phyloP scores from a whole-genome alignment of 2,329 filamentous ascomycete genomes.

The Bipolaris gigantea region DNA sequence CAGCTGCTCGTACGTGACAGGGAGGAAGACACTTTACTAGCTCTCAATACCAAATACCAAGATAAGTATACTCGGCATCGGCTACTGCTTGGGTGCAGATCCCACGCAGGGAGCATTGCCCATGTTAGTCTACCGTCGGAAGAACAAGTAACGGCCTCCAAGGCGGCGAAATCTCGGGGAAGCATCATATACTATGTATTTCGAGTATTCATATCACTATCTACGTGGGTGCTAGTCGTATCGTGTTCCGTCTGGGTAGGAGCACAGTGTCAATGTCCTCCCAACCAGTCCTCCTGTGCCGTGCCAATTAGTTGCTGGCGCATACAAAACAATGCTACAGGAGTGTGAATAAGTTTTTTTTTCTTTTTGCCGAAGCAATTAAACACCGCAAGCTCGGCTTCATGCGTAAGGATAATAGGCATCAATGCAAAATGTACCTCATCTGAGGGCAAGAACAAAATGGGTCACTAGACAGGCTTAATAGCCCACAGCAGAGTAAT shows the following conservation, averaged over 20 bases:
- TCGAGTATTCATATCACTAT: slow-evolving; percentile 19
- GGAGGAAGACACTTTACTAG: not conserved
- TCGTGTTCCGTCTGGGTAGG: slow-evolving; percentile 4
- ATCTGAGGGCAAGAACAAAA: slow-evolving; percentile 2
- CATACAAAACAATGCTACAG: not conserved
- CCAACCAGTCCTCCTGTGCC: not conserved
- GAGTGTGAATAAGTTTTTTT: not conserved
- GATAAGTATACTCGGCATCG: not conserved
- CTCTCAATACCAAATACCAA: not conserved
- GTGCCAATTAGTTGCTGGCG: not conserved
- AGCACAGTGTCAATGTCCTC: not conserved
- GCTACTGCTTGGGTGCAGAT: not conserved
- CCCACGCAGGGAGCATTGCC: not conserved
- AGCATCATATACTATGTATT: not conserved
- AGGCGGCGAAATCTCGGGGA: not conserved
- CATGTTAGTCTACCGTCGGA: not conserved
- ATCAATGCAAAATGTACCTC: slow-evolving; percentile 8
- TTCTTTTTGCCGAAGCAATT: slow-evolving; percentile 3
- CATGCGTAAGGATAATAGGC: slow-evolving; percentile 6
- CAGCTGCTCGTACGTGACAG: too few relatives aligned
- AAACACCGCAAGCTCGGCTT: slow-evolving; percentile 16
- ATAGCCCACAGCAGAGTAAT: slow-evolving; percentile 42
- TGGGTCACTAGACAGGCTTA: slow-evolving; percentile 11
- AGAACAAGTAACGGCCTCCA: not conserved
- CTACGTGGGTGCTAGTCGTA: slow-evolving; percentile 16